Conservation (phyloP, 2,329 filamentous ascomycete genomes). For the Arthroderma sp. region DNA sequence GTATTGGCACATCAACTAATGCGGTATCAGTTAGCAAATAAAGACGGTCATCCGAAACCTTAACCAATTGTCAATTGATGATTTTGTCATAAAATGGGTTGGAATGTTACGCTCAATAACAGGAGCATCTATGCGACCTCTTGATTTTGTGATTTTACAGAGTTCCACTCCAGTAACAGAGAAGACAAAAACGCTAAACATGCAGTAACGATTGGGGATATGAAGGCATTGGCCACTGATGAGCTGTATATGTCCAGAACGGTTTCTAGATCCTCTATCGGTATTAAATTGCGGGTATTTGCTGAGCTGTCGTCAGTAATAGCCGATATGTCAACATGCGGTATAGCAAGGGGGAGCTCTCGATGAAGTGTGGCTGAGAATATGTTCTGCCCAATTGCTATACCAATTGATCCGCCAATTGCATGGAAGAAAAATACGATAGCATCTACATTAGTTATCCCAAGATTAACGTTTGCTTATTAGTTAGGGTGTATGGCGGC, state of each 20-base stretch:
- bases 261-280: slow-evolving; percentile 36
- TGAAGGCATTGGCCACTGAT: slow-evolving; percentile 47
- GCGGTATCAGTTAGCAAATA: too few species aligned
- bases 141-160: neutral
- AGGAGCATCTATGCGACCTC: too few species aligned
- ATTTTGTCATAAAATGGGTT: too few species aligned
- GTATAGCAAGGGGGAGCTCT: slow-evolving; percentile 15
- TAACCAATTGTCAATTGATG: too few species aligned
- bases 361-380: slow-evolving; percentile 12
- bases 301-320: slow-evolving; percentile 44
- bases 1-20: too few species aligned
- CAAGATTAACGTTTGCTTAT: neutral
- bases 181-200: slow-evolving; percentile 44
- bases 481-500: neutral
- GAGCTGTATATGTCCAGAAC: slow-evolving; percentile 54
- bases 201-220: slow-evolving; percentile 46
- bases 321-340: slow-evolving; percentile 31
- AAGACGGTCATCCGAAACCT: too few species aligned
- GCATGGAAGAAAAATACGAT: slow-evolving; percentile 17
- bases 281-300: slow-evolving; percentile 44
- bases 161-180: slow-evolving; percentile 46
- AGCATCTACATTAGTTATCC: slow-evolving; percentile 6
- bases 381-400: slow-evolving; percentile 16
- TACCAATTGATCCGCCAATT: slow-evolving; percentile 17
- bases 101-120: too few species aligned